Percentiles rank a stretch among this genome's conserved stretches.
Conservation (phyloP, 371 early-diverging fungal genomes). For the Mucor lusitanicus region DNA sequence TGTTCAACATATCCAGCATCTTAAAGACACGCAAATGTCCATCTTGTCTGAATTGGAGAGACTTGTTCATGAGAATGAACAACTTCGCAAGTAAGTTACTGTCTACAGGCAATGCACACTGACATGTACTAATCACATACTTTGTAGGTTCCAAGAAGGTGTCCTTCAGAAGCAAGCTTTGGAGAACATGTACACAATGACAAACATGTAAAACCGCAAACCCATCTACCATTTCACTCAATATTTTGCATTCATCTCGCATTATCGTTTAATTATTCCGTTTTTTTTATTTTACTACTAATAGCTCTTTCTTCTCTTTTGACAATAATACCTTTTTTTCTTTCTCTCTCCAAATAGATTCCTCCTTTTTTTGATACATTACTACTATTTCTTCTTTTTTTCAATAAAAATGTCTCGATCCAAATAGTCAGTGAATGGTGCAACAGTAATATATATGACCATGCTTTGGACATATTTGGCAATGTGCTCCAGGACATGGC, state of each 20-base stretch:
- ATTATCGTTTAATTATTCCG: neutral
- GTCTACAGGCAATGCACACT: neutral
- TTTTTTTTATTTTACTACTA: conserved; percentile 4
- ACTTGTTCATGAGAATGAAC: conserved; percentile 41
- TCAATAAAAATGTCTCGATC: neutral
- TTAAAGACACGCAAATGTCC: conserved; percentile 36
- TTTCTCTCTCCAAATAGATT: neutral
- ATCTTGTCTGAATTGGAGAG: conserved; percentile 40
- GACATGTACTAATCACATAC: neutral
- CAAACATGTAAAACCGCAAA: conserved; percentile 22
- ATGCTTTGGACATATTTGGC: neutral
- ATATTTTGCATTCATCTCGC: neutral
- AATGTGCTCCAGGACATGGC: neutral
- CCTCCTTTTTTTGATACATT: neutral
- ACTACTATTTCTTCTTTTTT: conserved; percentile 1
- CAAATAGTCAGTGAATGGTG: neutral
- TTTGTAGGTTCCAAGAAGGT: conserved; percentile 30
- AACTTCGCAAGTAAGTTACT: conserved; percentile 39
- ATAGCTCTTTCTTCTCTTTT: conserved; percentile 5
- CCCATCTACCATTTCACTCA: neutral
- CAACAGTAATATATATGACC: neutral
- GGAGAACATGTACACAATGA: conserved; percentile 36
- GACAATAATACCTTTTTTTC: neutral
- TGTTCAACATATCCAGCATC: conserved; percentile 44
- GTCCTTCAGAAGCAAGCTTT: conserved; percentile 35